Percentiles rank a stretch among this genome's conserved stretches.
Evolutionary conservation across 1,284 basidiomycete genomes (phyloP).

Genomic region (Cryptococcus sp.): DNA sequence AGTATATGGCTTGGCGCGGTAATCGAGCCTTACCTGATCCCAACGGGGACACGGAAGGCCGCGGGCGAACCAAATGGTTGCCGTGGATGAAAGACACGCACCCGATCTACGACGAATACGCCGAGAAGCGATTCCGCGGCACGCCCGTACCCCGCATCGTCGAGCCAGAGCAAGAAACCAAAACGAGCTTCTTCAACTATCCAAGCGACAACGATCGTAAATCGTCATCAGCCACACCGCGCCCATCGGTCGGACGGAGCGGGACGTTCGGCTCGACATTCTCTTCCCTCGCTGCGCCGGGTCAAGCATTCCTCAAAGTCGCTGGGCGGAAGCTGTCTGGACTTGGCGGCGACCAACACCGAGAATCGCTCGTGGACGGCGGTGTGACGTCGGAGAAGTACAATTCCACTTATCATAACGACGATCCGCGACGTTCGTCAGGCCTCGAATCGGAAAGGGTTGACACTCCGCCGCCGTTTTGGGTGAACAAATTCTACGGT

Average conservation of each 20-base stretch:
- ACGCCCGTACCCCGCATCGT: conserved; percentile 18
- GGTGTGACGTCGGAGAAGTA: conserved; percentile 33
- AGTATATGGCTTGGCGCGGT: conserved; percentile 21
- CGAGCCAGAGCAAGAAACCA: conserved; percentile 14
- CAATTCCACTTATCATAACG: conserved; percentile 6
- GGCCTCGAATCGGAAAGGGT: not conserved
- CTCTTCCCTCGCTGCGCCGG: conserved; percentile 37
- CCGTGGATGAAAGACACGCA: conserved; percentile 25
- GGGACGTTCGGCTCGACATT: conserved; percentile 30
- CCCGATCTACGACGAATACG: conserved; percentile 39
- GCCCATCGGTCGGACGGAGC: conserved; percentile 24
- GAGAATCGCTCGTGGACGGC: conserved; percentile 15
- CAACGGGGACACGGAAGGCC: not conserved
- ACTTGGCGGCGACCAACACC: conserved; percentile 2
- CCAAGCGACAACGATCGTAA: not conserved
- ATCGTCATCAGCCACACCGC: not conserved
- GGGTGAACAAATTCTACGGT: conserved; percentile 38
- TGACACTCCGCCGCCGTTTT: conserved; percentile 27
- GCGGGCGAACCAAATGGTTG: conserved; percentile 9
- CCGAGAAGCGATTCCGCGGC: conserved; percentile 32
- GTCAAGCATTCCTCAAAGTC: conserved; percentile 38
- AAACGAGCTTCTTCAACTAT: conserved; percentile 27
- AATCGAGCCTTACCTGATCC: not conserved
- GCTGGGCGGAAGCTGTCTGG: conserved; percentile 17
- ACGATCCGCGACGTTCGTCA: not conserved